Evolutionary conservation across 2,329 filamentous ascomycete species (phyloP).

Genomic region (Hypoxylon sp.): DNA sequence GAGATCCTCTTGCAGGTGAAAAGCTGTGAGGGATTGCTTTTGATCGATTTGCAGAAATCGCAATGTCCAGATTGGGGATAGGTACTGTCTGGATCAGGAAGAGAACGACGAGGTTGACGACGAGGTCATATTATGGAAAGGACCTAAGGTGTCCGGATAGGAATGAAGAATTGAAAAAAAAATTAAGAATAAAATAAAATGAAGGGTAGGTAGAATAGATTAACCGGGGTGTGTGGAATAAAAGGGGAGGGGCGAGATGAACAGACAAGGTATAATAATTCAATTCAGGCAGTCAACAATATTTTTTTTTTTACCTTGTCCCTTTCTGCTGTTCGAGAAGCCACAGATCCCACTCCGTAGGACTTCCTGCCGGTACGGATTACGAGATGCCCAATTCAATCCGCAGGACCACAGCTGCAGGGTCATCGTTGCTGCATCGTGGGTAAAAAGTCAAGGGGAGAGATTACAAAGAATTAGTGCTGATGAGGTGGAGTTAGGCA

Average conservation of each 20-base stretch:
- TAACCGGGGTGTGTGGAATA: constrained; percentile 15
- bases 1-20: not conserved
- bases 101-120: constrained; percentile 12
- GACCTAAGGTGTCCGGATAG: not conserved
- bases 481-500: constrained; percentile 13
- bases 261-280: not conserved
- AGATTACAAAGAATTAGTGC: constrained; percentile 19
- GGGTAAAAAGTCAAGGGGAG: constrained; percentile 14
- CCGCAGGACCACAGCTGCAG: not conserved
- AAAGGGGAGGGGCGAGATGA: constrained; percentile 31
- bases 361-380: constrained; percentile 18
- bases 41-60: no score
- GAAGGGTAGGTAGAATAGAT: constrained; percentile 1
- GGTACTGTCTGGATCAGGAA: no score
- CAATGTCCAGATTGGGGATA: no score
- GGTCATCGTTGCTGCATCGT: constrained; percentile 13
- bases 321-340: no score
- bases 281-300: constrained; percentile 30
- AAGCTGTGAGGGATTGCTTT: no score
- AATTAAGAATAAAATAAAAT: constrained; percentile 9
- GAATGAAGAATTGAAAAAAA: constrained; percentile 1
- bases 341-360: constrained; percentile 8
- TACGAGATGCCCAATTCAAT: constrained; percentile 3
- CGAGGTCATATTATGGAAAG: constrained; percentile 23
- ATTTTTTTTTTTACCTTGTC: constrained; percentile 25